A percentile compares a stretch with the other conserved stretches of the same genome.
phyloP scores from a whole-genome alignment of 2,329 filamentous ascomycete species.

The Cyphellophora attinorum region DNA sequence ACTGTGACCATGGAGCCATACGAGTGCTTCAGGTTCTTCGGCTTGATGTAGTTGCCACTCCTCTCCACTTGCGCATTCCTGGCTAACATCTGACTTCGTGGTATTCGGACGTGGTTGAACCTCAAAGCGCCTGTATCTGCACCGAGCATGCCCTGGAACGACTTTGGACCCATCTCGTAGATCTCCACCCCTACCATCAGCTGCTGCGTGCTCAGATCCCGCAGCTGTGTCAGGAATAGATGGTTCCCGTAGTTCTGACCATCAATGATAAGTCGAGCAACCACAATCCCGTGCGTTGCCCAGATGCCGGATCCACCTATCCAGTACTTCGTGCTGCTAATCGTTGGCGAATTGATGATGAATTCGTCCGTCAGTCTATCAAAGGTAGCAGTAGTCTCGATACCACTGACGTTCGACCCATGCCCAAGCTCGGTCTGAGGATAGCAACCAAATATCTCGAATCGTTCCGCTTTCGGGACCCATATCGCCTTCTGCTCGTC shows the following conservation, averaged over 20 bases:
- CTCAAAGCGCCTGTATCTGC: conserved; percentile 26
- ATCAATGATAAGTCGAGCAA: conserved; percentile 22
- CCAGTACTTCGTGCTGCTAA: conserved; percentile 24
- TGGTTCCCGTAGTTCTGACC: conserved; percentile 22
- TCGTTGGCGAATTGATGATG: conserved; percentile 21
- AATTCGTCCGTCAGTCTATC: conserved; percentile 21
- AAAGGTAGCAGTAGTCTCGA: conserved; percentile 25
- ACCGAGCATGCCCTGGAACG: conserved; percentile 17
- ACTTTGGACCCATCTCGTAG: conserved; percentile 22
- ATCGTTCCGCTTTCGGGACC: conserved; percentile 18
- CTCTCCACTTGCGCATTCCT: conserved; percentile 21
- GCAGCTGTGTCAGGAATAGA: conserved; percentile 22
- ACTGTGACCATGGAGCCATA: conserved; percentile 27
- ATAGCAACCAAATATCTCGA: conserved; percentile 23
- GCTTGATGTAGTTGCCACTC: conserved; percentile 21
- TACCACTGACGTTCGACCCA: conserved; percentile 22
- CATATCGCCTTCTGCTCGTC: conserved; percentile 19
- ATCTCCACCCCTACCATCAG: conserved; percentile 20
- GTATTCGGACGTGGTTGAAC: conserved; percentile 25
- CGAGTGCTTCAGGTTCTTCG: conserved; percentile 23
- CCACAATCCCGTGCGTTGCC: conserved; percentile 22
- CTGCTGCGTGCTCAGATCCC: conserved; percentile 19
- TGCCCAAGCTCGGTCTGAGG: conserved; percentile 25
- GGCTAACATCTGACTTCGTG: conserved; percentile 23
- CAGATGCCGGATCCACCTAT: conserved; percentile 21